phyloP scores from a whole-genome alignment of 768 basidiomycete genomes.

The Rhodocollybia butyracea region DNA sequence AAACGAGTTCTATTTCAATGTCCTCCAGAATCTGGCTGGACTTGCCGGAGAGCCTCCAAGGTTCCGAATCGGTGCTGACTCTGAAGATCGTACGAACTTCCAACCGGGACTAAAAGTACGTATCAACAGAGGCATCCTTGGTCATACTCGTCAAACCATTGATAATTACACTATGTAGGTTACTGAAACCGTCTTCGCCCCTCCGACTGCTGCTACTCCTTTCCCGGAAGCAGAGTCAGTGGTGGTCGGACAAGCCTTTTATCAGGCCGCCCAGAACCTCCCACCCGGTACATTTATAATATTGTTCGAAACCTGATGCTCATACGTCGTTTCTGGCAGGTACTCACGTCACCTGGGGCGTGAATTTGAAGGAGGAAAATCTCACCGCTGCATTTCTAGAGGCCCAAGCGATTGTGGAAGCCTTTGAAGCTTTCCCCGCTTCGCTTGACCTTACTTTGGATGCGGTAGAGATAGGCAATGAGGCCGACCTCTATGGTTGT shows the following conservation, averaged over 20 bases:
- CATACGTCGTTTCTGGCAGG: slow-evolving; percentile 37
- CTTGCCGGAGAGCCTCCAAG: slow-evolving; percentile 52
- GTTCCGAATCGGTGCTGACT: slow-evolving; percentile 59
- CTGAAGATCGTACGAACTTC: slow-evolving; percentile 57
- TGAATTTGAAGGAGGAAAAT: slow-evolving; percentile 59
- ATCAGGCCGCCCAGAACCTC: slow-evolving; percentile 47
- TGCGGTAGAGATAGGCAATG: slow-evolving; percentile 62
- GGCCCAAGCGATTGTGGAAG: slow-evolving; percentile 43
- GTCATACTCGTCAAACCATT: background rate
- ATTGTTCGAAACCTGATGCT: background rate
- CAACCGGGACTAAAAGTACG: slow-evolving; percentile 42
- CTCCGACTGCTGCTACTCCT: slow-evolving; percentile 44
- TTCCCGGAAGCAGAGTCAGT: slow-evolving; percentile 68
- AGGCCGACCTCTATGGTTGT: slow-evolving; percentile 58
- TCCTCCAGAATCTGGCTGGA: slow-evolving; percentile 50
- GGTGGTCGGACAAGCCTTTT: slow-evolving; percentile 56
- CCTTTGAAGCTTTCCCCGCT: slow-evolving; percentile 42
- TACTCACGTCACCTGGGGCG: slow-evolving; percentile 63
- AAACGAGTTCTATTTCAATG: slow-evolving; percentile 61
- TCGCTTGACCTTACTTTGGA: slow-evolving; percentile 46
- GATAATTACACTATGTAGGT: slow-evolving; percentile 32
- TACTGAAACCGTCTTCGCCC: slow-evolving; percentile 47
- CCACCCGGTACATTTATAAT: slow-evolving; percentile 35
- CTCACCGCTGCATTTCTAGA: slow-evolving; percentile 46
- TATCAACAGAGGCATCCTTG: background rate